Conservation (phyloP, 805 yeast genomes). For the Wickerhamiella lipophila region DNA sequence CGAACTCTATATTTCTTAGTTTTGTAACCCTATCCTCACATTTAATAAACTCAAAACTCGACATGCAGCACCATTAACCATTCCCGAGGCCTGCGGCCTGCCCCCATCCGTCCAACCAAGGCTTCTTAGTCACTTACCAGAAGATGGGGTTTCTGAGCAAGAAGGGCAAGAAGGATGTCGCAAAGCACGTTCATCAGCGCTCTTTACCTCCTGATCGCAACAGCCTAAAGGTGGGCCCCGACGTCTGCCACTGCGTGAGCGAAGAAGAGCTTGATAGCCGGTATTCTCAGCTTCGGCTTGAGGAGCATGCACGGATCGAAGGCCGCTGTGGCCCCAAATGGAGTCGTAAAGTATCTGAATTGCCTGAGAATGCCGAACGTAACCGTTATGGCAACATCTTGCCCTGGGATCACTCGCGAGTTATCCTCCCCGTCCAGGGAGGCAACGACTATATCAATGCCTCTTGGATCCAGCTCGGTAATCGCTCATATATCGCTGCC, state of each 20-base stretch:
- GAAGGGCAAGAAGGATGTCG: constrained; percentile 1
- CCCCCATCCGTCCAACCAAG: constrained; percentile 1
- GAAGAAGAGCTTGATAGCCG: constrained; percentile 23
- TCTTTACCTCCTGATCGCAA: constrained; percentile 20
- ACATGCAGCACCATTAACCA: not conserved
- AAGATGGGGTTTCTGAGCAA: constrained; percentile 10
- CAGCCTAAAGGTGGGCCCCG: constrained; percentile 15
- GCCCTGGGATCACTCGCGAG: constrained; percentile 54
- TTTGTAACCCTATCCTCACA: too few species aligned
- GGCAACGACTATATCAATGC: constrained; percentile 71
- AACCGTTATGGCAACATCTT: constrained; percentile 52
- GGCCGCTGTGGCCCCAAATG: constrained; percentile 22
- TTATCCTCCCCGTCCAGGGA: constrained; percentile 29
- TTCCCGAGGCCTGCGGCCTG: too few species aligned
- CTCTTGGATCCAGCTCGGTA: constrained; percentile 46
- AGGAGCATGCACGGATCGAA: constrained; percentile 24
- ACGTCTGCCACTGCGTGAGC: constrained; percentile 23
- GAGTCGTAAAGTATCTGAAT: constrained; percentile 19
- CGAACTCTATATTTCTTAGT: too few species aligned
- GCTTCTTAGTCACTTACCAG: not conserved
- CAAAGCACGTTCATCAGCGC: constrained; percentile 9
- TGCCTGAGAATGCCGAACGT: constrained; percentile 24
- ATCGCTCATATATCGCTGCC: constrained; percentile 48
- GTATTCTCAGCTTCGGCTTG: constrained; percentile 22
- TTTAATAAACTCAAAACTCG: too few species aligned